Evolutionary conservation across 1,139 yeast species (phyloP).

Genomic region (Pichia sp.): DNA sequence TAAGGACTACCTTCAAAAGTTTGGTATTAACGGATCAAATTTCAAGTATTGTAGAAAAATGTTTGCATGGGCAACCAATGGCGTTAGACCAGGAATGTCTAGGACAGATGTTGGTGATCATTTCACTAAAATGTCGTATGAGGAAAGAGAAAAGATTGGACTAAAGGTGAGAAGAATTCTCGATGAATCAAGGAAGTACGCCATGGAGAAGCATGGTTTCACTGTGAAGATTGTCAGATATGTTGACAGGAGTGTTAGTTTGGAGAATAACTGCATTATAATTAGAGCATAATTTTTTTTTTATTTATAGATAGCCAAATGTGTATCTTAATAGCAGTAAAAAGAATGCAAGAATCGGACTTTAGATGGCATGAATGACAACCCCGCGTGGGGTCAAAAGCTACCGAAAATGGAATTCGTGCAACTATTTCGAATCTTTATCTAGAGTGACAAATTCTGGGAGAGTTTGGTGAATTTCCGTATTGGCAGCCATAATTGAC

Average conservation of each 20-base stretch:
- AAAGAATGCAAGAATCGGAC: too few relatives aligned
- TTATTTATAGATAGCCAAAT: neutral
- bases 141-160: conserved; percentile 54
- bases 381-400: too few relatives aligned
- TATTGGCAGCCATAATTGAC: too few relatives aligned
- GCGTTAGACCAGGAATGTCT: conserved; percentile 37
- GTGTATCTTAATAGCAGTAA: too few relatives aligned
- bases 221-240: conserved; percentile 51
- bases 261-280: conserved; percentile 64
- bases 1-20: conserved; percentile 29
- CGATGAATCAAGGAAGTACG: conserved; percentile 51
- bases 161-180: conserved; percentile 59
- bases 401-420: too few relatives aligned
- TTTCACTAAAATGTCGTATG: conserved; percentile 35
- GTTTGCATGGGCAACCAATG: conserved; percentile 86
- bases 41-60: conserved; percentile 53
- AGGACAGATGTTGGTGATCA: conserved; percentile 35
- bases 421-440: too few relatives aligned
- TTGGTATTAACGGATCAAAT: conserved; percentile 29
- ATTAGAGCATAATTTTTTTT: conserved; percentile 14
- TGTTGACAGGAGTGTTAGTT: conserved; percentile 48
- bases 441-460: too few relatives aligned
- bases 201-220: conserved; percentile 36
- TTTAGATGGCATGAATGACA: too few relatives aligned
- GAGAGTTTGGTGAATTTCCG: too few relatives aligned